Evolutionary conservation across 768 basidiomycete genomes (phyloP), one percentile per base, ranked within the genome.

Genomic region (Pleurotus eryngii): DNA sequence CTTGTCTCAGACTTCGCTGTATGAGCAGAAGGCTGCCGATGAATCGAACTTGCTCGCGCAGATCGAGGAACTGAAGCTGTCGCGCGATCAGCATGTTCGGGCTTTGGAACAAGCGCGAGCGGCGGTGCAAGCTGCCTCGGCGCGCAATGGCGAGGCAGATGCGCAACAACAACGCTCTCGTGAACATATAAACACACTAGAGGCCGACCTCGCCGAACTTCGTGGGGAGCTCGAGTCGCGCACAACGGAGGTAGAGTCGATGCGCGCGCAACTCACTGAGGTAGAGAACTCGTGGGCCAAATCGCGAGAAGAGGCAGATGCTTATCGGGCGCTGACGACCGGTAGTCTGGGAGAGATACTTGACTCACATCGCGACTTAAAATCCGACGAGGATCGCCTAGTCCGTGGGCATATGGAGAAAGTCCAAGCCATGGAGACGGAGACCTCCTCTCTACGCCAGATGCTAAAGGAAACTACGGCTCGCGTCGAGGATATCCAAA

Each of bases 291-390:
- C 89, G 7, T 97, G 94, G 87, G 83, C 90, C 22, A 90, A 93
- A 70, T 92, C 93, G 43, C 85, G 94, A 12, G 90, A 95, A 72
- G 94, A 98, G 75, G 92, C 94, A 2, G 95, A 97, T 69, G 85
- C 89, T 1, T 86, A 95, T 70, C 80, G 94, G 55, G 88, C 90
- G 18, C 75, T 94, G 51, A 95, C 95, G 2, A 96, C 92, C 2
- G 85, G 87, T 47, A 82, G 87, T 64, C 81, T 97, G 2, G 94
- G 93, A 20, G 85, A 95, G 67, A 77, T 97, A 17, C 76, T 97
- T 46, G 92, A 95, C 67, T 86, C 89, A 2, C 95, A 96, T 75
- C 84, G 87, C 37, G 90, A 92, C 64, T 77, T 95, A 51, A 85
- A 83, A 69, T 82, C 87, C 11, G 93, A 94, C 65, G 92, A 97